These are phyloP conservation scores for Flaveria trinervia DNA, from an alignment of 129 eudicot genomes.

Conservation along the genomic window DNA sequence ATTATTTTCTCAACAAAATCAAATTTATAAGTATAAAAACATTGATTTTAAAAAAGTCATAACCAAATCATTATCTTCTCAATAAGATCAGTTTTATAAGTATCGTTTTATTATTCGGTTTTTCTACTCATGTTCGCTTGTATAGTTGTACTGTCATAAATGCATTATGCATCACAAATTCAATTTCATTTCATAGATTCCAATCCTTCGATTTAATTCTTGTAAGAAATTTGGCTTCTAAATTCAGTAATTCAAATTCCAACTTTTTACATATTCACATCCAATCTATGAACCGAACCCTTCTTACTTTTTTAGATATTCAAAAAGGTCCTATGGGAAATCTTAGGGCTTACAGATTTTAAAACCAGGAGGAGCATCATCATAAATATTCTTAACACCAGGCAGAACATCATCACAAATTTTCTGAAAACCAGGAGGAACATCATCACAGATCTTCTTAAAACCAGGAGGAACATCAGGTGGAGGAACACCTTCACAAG, in stretches of 20 bases:
- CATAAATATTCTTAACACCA: constrained; percentile 20
- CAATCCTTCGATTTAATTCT: too few relatives aligned
- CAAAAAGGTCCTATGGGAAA: neutral
- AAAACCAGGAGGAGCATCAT: constrained; percentile 38
- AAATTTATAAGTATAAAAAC: too few relatives aligned
- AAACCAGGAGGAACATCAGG: constrained; percentile 43
- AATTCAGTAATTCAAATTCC: neutral
- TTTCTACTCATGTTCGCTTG: too few relatives aligned
- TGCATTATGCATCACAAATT: neutral
- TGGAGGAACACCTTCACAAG: constrained; percentile 30
- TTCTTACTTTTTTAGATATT: neutral
- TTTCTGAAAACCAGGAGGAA: constrained; percentile 41
- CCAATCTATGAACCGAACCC: neutral
- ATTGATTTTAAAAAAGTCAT: too few relatives aligned
- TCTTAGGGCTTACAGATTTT: neutral
- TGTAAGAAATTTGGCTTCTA: too few relatives aligned
- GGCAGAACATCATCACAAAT: constrained; percentile 26
- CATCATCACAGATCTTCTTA: neutral
- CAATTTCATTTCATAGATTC: neutral
- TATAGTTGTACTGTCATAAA: too few relatives aligned
- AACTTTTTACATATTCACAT: neutral
- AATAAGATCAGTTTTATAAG: too few relatives aligned
- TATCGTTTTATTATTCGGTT: too few relatives aligned
- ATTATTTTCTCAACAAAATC: too few relatives aligned
- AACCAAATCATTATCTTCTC: too few relatives aligned